Evolutionary conservation across 1,284 basidiomycete species (phyloP).

Genomic region (Trichosporon asahii): DNA sequence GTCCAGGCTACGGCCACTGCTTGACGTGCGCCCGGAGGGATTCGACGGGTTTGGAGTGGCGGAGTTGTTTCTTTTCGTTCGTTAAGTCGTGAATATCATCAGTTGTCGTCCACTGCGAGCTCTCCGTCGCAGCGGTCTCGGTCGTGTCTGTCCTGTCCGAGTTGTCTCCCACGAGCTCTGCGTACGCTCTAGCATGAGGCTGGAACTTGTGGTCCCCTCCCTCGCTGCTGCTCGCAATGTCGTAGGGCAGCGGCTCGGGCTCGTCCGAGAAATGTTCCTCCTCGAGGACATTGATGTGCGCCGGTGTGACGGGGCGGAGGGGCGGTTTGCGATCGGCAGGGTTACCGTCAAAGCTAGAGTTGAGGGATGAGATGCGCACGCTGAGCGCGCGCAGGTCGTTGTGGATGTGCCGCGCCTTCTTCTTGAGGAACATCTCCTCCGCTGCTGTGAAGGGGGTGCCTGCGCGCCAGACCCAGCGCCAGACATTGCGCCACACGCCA

Average conservation of each 20-base stretch:
- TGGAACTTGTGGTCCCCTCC: not conserved
- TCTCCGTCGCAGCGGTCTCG: not conserved
- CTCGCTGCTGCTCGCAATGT: not conserved
- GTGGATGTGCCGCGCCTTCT: not conserved
- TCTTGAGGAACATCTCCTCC: not conserved
- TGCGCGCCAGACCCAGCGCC: too few relatives aligned
- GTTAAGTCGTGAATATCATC: not conserved
- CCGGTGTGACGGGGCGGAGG: not conserved
- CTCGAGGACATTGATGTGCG: not conserved
- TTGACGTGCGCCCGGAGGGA: constrained; percentile 1
- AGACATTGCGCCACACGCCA: too few relatives aligned
- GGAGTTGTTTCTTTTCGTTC: not conserved
- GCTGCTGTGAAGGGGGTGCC: too few relatives aligned
- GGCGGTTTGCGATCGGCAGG: not conserved
- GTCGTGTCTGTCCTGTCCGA: not conserved
- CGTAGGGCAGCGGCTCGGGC: not conserved
- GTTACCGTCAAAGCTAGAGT: not conserved
- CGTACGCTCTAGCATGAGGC: not conserved
- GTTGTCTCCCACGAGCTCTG: not conserved
- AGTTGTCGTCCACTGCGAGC: not conserved
- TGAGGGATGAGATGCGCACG: not conserved
- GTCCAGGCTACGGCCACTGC: not conserved
- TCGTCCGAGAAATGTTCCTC: not conserved
- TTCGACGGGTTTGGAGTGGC: not conserved
- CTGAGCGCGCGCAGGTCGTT: not conserved